Evolutionary conservation across 768 basidiomycete genomes (phyloP).

Genomic region (Glaciozyma antarctica): DNA sequence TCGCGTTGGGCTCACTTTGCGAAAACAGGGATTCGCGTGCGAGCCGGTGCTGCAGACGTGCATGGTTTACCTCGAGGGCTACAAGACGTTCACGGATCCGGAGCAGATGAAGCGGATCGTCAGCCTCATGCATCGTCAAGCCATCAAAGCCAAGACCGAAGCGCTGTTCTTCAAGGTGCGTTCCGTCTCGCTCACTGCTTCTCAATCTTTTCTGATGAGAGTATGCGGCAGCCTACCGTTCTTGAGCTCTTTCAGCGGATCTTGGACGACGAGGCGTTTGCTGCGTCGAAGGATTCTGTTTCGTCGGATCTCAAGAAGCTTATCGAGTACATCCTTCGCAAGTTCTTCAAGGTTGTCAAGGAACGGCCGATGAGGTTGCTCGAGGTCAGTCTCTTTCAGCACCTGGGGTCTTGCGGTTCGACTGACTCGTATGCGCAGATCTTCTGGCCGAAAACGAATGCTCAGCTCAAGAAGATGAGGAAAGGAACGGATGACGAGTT

Average conservation of each 20-base stretch:
- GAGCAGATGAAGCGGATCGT: conserved; percentile 88
- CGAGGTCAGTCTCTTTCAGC: conserved; percentile 52
- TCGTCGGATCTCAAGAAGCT: conserved; percentile 73
- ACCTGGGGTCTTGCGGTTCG: background rate
- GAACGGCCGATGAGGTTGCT: conserved; percentile 78
- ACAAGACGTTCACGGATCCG: conserved; percentile 62
- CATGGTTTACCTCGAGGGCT: conserved; percentile 68
- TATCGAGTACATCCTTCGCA: conserved; percentile 75
- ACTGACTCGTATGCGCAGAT: conserved; percentile 44
- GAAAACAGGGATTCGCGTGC: conserved; percentile 74
- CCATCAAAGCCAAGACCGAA: conserved; percentile 81
- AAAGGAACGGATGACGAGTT: conserved; percentile 22
- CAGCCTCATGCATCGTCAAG: conserved; percentile 78
- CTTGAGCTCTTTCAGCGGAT: conserved; percentile 79
- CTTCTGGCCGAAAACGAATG: conserved; percentile 81
- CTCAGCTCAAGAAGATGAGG: conserved; percentile 64
- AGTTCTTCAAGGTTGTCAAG: conserved; percentile 85
- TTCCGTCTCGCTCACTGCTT: conserved; percentile 23
- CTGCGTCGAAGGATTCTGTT: conserved; percentile 63
- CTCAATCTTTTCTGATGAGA: background rate
- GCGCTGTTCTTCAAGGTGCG: conserved; percentile 88
- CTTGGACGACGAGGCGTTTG: conserved; percentile 63
- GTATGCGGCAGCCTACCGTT: conserved; percentile 61
- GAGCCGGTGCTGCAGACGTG: conserved; percentile 76
- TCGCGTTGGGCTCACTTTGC: background rate